These are phyloP conservation scores for Ganoderma leucocontextum DNA, from an alignment of 1,284 basidiomycete genomes.

Conservation along the genomic window DNA sequence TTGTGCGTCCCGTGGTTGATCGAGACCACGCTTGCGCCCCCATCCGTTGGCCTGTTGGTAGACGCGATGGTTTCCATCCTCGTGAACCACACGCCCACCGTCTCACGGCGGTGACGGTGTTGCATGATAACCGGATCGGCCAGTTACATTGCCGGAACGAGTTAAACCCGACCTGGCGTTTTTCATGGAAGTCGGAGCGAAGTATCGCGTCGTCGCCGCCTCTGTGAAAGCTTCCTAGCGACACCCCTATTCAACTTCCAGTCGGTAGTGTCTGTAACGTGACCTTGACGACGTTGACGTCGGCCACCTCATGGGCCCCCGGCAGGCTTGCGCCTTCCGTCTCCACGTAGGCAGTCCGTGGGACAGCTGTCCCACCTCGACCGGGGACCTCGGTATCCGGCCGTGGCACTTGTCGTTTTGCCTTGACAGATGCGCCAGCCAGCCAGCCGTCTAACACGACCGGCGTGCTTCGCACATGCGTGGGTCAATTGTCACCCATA, in stretches of 20 bases:
- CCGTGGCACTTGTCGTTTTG: not conserved
- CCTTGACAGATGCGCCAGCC: not conserved
- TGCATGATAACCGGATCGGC: not conserved
- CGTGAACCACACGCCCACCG: not conserved
- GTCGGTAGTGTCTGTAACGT: conserved; percentile 16
- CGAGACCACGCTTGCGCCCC: not conserved
- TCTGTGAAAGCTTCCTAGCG: conserved; percentile 48
- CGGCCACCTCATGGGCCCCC: conserved; percentile 40
- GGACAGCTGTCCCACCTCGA: not conserved
- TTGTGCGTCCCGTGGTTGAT: not conserved
- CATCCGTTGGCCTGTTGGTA: not conserved
- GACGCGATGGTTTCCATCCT: not conserved
- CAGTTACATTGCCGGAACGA: not conserved
- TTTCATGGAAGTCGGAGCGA: conserved; percentile 33
- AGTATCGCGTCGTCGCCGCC: conserved; percentile 45
- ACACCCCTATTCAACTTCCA: not conserved
- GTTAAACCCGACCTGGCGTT: not conserved
- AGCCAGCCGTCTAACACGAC: not conserved
- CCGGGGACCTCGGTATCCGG: conserved; percentile 1
- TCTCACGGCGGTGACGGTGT: not conserved
- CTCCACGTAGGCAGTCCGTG: conserved; percentile 13
- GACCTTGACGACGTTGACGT: conserved; percentile 39
- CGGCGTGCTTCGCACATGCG: not conserved
- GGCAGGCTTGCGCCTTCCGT: conserved; percentile 38
- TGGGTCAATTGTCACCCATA: not conserved